phyloP scores from a whole-genome alignment of 2,329 filamentous ascomycete species.

The Aspergillus proliferans region DNA sequence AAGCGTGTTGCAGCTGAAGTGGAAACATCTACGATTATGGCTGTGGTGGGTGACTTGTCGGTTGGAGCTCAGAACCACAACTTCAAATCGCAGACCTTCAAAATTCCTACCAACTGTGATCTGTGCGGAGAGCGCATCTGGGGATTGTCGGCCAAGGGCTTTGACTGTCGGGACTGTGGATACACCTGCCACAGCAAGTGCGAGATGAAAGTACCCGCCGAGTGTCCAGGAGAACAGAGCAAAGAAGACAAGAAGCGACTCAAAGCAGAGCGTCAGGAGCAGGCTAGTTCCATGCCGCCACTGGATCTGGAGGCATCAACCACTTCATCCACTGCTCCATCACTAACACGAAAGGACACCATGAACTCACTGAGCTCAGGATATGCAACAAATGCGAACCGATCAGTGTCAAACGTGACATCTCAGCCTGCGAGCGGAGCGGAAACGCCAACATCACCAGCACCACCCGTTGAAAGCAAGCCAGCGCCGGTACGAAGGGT shows the following conservation, averaged over 20 bases:
- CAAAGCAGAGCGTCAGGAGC: slow-evolving; percentile 76
- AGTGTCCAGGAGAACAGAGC: slow-evolving; percentile 86
- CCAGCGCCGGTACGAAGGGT: slow-evolving; percentile 59
- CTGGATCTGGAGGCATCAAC: slow-evolving; percentile 46
- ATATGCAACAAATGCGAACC: slow-evolving; percentile 70
- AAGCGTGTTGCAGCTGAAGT: slow-evolving; percentile 83
- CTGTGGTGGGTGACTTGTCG: slow-evolving; percentile 84
- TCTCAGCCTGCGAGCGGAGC: slow-evolving; percentile 48
- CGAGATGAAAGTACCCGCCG: slow-evolving; percentile 95
- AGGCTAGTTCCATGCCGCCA: slow-evolving; percentile 55
- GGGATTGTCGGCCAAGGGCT: slow-evolving; percentile 93
- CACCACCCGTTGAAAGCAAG: slow-evolving; percentile 21
- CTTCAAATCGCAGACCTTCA: slow-evolving; percentile 98
- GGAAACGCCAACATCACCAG: slow-evolving; percentile 20
- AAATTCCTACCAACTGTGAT: slow-evolving; percentile 97
- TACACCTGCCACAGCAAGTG: slow-evolving; percentile 99
- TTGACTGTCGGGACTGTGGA: slow-evolving; percentile 91
- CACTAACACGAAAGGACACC: slow-evolving; percentile 72
- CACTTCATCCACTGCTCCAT: slow-evolving; percentile 42
- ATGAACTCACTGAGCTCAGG: slow-evolving; percentile 87
- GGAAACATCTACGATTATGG: slow-evolving; percentile 87
- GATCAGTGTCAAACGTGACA: slow-evolving; percentile 62
- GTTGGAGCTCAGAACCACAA: slow-evolving; percentile 91
- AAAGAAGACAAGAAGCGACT: slow-evolving; percentile 96
- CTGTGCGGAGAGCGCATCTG: slow-evolving; percentile 94